Conservation (phyloP, 1,139 yeast species). For the Magnusiomyces paraingens region DNA sequence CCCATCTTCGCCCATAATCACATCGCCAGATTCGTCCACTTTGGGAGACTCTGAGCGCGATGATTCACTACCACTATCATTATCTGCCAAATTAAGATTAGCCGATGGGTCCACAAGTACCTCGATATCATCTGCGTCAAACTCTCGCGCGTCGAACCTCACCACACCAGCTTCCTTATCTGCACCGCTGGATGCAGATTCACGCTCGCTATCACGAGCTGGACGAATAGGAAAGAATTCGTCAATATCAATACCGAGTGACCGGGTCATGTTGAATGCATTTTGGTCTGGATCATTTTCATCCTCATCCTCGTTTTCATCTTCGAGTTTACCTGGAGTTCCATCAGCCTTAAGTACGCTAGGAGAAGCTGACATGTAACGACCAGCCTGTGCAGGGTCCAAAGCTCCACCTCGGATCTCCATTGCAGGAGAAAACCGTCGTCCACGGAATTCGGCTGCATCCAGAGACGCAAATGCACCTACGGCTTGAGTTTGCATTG, state of each 20-base stretch:
- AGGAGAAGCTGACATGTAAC: slow-evolving; percentile 1
- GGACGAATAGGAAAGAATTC: slow-evolving; percentile 16
- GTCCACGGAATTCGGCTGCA: slow-evolving; percentile 7
- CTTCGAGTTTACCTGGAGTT: slow-evolving; percentile 3
- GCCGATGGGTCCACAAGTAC: background rate
- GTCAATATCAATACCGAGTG: slow-evolving; percentile 9
- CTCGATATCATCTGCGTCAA: slow-evolving; percentile 3
- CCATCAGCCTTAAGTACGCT: background rate
- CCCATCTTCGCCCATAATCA: slow-evolving; percentile 1
- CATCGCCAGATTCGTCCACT: no score
- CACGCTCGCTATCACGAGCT: slow-evolving; percentile 6
- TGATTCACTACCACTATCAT: background rate
- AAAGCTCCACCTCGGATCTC: slow-evolving; percentile 4
- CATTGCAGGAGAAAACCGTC: slow-evolving; percentile 12
- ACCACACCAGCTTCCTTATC: background rate
- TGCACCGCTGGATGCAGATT: background rate
- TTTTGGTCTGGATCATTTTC: slow-evolving; percentile 4
- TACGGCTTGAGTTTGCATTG: slow-evolving; percentile 28
- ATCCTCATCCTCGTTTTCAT: slow-evolving; percentile 6
- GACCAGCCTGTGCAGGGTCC: background rate
- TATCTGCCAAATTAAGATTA: background rate
- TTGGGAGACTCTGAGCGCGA: no score
- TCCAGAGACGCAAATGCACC: slow-evolving; percentile 33
- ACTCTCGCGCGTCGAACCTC: background rate
- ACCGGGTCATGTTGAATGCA: slow-evolving; percentile 16